These are phyloP conservation scores for Ceratocystis diversiconidia DNA, from an alignment of 2,329 filamentous ascomycete genomes.

Conservation along the genomic window DNA sequence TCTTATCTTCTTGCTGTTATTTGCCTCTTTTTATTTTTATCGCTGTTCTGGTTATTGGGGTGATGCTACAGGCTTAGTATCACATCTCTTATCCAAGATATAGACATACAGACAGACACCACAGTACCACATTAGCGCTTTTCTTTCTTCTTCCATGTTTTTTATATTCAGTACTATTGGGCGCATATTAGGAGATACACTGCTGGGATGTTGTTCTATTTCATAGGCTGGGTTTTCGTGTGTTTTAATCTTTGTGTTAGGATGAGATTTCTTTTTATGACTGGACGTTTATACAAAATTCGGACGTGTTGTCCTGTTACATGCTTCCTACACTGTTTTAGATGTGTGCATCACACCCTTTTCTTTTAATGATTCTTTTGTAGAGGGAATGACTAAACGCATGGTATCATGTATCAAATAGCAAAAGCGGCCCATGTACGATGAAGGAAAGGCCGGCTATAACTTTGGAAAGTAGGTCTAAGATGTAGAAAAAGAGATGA, in stretches of 20 bases:
- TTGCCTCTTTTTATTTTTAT: background rate
- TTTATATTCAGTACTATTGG: background rate
- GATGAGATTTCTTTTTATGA: background rate
- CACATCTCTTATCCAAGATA: background rate
- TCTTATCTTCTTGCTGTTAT: background rate
- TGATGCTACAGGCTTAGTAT: slow-evolving; percentile 3
- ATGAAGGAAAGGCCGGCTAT: background rate
- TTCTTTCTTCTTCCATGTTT: background rate
- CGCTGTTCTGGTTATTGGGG: background rate
- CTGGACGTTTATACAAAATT: background rate
- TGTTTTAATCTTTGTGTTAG: background rate
- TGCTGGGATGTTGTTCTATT: background rate
- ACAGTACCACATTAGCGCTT: slow-evolving; percentile 1
- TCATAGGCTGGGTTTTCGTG: background rate
- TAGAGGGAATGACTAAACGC: background rate
- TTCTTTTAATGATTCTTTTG: background rate
- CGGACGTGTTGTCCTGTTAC: background rate
- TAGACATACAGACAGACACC: slow-evolving; percentile 2
- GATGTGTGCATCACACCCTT: background rate
- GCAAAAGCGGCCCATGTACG: background rate
- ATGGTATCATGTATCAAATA: background rate
- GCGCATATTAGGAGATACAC: background rate
- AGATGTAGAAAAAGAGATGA: background rate
- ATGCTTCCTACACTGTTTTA: background rate
- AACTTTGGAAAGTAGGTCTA: slow-evolving; percentile 3